phyloP scores from a whole-genome alignment of 768 basidiomycete species.

The Rhizopogon vesiculosus region DNA sequence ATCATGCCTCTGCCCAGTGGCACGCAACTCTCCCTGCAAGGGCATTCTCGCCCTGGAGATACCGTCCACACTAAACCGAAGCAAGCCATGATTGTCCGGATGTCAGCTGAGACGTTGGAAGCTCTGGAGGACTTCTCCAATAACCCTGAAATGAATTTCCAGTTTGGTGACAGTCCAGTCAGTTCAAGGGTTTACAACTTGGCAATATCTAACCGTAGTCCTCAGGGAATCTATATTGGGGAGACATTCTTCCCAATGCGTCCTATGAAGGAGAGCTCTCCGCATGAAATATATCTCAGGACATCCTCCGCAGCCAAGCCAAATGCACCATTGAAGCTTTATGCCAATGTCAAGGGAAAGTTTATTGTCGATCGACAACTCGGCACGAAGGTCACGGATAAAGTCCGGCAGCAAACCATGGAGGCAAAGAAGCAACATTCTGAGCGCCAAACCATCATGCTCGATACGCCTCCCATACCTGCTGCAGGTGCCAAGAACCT shows the following conservation, averaged over 20 bases:
- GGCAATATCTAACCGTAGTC: neutral
- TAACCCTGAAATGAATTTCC: slow-evolving; percentile 47
- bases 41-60: slow-evolving; percentile 51
- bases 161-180: slow-evolving; percentile 60
- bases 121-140: slow-evolving; percentile 50
- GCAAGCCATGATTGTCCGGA: slow-evolving; percentile 70
- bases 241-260: slow-evolving; percentile 60
- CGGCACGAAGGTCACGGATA: slow-evolving; percentile 36
- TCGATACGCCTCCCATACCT: slow-evolving; percentile 31
- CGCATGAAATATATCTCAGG: slow-evolving; percentile 73
- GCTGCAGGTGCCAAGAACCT: slow-evolving; percentile 31
- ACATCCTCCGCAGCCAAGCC: slow-evolving; percentile 53
- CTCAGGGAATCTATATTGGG: slow-evolving; percentile 63
- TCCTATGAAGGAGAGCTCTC: slow-evolving; percentile 44
- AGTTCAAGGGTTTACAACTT: slow-evolving; percentile 16
- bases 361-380: slow-evolving; percentile 64
- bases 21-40: slow-evolving; percentile 52
- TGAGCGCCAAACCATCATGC: slow-evolving; percentile 43
- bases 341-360: slow-evolving; percentile 72
- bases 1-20: slow-evolving; percentile 65
- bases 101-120: slow-evolving; percentile 69
- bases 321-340: slow-evolving; percentile 63
- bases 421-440: slow-evolving; percentile 43
- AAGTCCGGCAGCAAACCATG: slow-evolving; percentile 42
- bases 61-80: slow-evolving; percentile 57